Conservation (phyloP, 2,329 filamentous ascomycete species). For the Emydomyces testavorans region DNA sequence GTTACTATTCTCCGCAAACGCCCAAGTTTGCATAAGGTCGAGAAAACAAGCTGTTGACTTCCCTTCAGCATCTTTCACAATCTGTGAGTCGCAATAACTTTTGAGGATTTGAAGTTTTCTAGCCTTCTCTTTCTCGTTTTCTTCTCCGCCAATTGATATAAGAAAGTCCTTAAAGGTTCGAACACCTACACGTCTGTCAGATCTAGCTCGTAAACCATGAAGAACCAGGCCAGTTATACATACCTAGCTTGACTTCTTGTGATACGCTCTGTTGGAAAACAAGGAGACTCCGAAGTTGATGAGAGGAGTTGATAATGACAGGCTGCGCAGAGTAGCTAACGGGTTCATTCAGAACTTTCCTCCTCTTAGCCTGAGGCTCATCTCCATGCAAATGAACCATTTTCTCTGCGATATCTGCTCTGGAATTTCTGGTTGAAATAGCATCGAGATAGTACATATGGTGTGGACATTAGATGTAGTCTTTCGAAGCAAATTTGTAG, state of each 20-base stretch:
- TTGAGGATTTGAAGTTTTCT: constrained; percentile 36
- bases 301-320: constrained; percentile 36
- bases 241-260: constrained; percentile 49
- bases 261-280: constrained; percentile 57
- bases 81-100: constrained; percentile 44
- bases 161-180: constrained; percentile 37
- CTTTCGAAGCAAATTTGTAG: not conserved
- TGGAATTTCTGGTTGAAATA: not conserved
- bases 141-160: constrained; percentile 28
- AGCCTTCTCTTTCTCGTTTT: constrained; percentile 28
- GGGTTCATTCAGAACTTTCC: constrained; percentile 27
- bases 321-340: constrained; percentile 10
- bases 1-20: constrained; percentile 64
- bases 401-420: constrained; percentile 1
- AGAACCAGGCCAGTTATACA: constrained; percentile 24
- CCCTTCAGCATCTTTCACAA: constrained; percentile 39
- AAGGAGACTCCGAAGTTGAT: constrained; percentile 58
- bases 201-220: not conserved
- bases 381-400: constrained; percentile 29
- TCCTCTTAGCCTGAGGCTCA: constrained; percentile 29
- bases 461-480: too few species aligned
- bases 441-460: too few species aligned
- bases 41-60: constrained; percentile 55
- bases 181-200: constrained; percentile 26
- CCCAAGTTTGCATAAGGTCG: constrained; percentile 82